These are phyloP conservation scores for Fusarium begoniae DNA, from an alignment of 2,329 filamentous ascomycete genomes.

Conservation along the genomic window DNA sequence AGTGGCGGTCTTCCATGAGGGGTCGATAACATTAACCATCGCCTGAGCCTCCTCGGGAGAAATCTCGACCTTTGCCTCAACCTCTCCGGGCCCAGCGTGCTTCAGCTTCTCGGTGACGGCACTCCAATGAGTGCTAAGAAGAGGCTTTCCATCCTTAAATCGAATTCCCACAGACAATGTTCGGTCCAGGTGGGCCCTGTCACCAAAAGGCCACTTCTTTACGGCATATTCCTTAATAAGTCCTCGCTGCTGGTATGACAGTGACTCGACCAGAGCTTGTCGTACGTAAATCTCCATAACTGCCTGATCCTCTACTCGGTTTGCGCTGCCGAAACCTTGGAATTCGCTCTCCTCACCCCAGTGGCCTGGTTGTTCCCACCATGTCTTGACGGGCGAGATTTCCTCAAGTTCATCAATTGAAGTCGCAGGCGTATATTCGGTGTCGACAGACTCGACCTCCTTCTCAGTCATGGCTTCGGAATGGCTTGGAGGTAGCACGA, in stretches of 20 bases:
- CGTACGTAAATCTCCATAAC: slow-evolving; percentile 60
- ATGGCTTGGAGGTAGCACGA: slow-evolving; percentile 47
- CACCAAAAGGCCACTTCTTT: slow-evolving; percentile 47
- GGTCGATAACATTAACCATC: slow-evolving; percentile 58
- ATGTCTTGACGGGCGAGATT: slow-evolving; percentile 57
- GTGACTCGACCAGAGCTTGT: slow-evolving; percentile 62
- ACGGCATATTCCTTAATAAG: slow-evolving; percentile 44
- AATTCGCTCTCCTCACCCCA: slow-evolving; percentile 60
- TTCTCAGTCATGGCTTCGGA: slow-evolving; percentile 48
- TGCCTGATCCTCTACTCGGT: slow-evolving; percentile 53
- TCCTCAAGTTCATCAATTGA: slow-evolving; percentile 56
- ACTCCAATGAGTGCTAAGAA: slow-evolving; percentile 50
- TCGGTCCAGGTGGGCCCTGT: slow-evolving; percentile 47
- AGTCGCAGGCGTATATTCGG: slow-evolving; percentile 59
- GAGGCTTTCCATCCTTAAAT: slow-evolving; percentile 53
- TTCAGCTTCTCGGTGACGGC: slow-evolving; percentile 48
- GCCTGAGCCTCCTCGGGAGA: slow-evolving; percentile 53
- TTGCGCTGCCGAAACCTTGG: slow-evolving; percentile 53
- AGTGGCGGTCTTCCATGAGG: slow-evolving; percentile 66
- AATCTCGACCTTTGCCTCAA: slow-evolving; percentile 37
- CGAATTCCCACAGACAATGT: slow-evolving; percentile 51
- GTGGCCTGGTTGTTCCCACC: slow-evolving; percentile 65
- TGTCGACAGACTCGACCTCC: slow-evolving; percentile 43
- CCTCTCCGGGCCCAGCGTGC: slow-evolving; percentile 38
- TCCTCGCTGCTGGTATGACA: slow-evolving; percentile 52